These are phyloP conservation scores for Dichomitus squalens DNA, from an alignment of 1,284 basidiomycete species.

Conservation along the genomic window DNA sequence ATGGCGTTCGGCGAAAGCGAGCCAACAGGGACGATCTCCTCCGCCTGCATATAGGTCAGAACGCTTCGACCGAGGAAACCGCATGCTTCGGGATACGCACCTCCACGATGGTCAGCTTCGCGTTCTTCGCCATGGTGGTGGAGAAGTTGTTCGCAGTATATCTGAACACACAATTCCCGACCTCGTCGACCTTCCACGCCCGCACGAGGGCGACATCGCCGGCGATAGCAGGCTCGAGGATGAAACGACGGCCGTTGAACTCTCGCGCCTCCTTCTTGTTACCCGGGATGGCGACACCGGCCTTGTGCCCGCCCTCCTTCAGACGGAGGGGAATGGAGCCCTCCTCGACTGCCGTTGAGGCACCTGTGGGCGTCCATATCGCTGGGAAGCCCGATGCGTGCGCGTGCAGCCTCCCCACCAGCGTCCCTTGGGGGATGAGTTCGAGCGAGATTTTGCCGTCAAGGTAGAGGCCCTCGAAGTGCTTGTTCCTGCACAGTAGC, in stretches of 20 bases:
- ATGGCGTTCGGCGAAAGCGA: slow-evolving; percentile 84
- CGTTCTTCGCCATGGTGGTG: slow-evolving; percentile 86
- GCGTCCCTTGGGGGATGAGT: slow-evolving; percentile 89
- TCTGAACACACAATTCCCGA: slow-evolving; percentile 86
- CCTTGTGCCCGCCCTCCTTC: slow-evolving; percentile 64
- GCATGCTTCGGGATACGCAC: slow-evolving; percentile 37
- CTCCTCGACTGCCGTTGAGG: slow-evolving; percentile 83
- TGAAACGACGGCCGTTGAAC: slow-evolving; percentile 82
- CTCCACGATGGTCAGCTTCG: slow-evolving; percentile 91
- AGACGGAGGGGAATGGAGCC: slow-evolving; percentile 78
- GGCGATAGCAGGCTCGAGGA: slow-evolving; percentile 86
- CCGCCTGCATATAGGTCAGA: slow-evolving; percentile 56
- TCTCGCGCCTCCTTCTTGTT: slow-evolving; percentile 79
- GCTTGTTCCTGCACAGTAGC: slow-evolving; percentile 63
- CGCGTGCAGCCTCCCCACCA: slow-evolving; percentile 89
- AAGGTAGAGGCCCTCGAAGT: slow-evolving; percentile 79
- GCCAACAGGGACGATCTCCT: slow-evolving; percentile 89
- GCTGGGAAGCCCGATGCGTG: slow-evolving; percentile 95
- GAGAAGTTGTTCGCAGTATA: slow-evolving; percentile 92
- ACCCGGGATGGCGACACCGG: slow-evolving; percentile 70
- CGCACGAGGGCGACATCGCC: slow-evolving; percentile 90
- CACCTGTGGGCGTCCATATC: slow-evolving; percentile 95
- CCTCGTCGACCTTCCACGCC: slow-evolving; percentile 96
- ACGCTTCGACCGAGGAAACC: not conserved
- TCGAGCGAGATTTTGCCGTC: slow-evolving; percentile 83